phyloP scores from a whole-genome alignment of 176 grass and related monocot genomes.

The Secale cereale region DNA sequence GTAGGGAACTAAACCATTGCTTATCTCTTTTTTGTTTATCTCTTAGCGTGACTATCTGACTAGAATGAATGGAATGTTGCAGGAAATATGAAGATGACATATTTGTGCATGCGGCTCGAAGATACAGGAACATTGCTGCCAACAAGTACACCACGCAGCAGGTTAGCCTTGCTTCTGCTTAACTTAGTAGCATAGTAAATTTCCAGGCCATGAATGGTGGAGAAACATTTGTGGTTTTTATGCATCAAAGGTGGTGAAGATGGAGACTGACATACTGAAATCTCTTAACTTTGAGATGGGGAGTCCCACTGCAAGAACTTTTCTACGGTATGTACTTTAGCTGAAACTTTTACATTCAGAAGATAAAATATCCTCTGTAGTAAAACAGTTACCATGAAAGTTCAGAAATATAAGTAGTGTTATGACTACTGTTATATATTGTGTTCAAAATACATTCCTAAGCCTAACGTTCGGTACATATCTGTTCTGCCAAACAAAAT shows the following conservation, averaged over 20 bases:
- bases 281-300: conserved; percentile 39
- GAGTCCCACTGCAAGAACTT: conserved; percentile 49
- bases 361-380: background rate
- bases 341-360: background rate
- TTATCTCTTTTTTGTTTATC: conserved; percentile 3
- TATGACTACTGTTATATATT: background rate
- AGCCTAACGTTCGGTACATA: background rate
- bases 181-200: conserved; percentile 6
- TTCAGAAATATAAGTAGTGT: background rate
- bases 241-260: conserved; percentile 40
- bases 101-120: conserved; percentile 15
- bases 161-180: conserved; percentile 12
- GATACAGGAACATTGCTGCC: conserved; percentile 20
- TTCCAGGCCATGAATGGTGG: background rate
- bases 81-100: conserved; percentile 55
- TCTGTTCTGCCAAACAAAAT: background rate
- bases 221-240: conserved; percentile 3
- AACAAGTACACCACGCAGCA: conserved; percentile 47
- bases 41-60: background rate
- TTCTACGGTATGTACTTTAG: conserved; percentile 37
- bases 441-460: background rate
- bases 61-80: conserved; percentile 13
- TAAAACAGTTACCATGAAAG: background rate
- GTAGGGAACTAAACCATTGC: conserved; percentile 26
- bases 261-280: conserved; percentile 49